Percentiles rank a stretch among this genome's conserved stretches.
Conservation (phyloP, 2,329 filamentous ascomycete species). For the Alternaria conjuncta region DNA sequence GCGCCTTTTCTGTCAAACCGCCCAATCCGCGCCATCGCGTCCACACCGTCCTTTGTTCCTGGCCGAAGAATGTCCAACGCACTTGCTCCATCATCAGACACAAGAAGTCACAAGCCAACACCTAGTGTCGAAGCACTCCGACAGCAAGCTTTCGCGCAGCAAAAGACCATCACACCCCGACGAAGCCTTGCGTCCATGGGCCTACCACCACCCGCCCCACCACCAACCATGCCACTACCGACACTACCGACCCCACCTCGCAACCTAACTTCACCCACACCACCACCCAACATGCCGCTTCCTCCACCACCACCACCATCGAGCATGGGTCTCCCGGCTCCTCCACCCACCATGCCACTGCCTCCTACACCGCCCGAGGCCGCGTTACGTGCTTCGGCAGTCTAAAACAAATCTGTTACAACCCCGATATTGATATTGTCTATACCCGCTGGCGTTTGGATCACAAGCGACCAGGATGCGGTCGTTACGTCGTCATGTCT, state of each 20-base stretch:
- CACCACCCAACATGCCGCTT: constrained; percentile 22
- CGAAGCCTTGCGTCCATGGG: constrained; percentile 49
- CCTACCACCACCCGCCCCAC: constrained; percentile 55
- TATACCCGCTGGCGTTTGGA: not conserved
- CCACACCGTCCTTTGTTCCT: constrained; percentile 41
- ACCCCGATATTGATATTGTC: not conserved
- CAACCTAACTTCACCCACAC: constrained; percentile 14
- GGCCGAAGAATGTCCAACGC: constrained; percentile 29
- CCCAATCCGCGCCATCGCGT: constrained; percentile 35
- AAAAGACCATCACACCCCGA: constrained; percentile 32
- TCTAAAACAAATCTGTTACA: constrained; percentile 1
- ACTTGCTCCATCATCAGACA: constrained; percentile 8
- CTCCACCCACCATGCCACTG: constrained; percentile 17
- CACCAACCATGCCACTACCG: constrained; percentile 55
- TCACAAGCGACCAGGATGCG: not conserved
- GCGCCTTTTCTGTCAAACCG: constrained; percentile 54
- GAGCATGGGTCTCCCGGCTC: constrained; percentile 9
- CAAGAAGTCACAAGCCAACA: constrained; percentile 20
- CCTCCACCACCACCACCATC: constrained; percentile 17
- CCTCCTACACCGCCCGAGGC: constrained; percentile 14
- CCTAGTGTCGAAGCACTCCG: constrained; percentile 36
- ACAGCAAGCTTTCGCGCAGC: constrained; percentile 22
- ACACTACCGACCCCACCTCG: constrained; percentile 50
- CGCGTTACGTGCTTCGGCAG: not conserved
- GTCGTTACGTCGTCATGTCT: constrained; percentile 4